These are phyloP conservation scores for Fragilaria crotonensis DNA, from an alignment of 108 stramenopile species.

Conservation along the genomic window DNA sequence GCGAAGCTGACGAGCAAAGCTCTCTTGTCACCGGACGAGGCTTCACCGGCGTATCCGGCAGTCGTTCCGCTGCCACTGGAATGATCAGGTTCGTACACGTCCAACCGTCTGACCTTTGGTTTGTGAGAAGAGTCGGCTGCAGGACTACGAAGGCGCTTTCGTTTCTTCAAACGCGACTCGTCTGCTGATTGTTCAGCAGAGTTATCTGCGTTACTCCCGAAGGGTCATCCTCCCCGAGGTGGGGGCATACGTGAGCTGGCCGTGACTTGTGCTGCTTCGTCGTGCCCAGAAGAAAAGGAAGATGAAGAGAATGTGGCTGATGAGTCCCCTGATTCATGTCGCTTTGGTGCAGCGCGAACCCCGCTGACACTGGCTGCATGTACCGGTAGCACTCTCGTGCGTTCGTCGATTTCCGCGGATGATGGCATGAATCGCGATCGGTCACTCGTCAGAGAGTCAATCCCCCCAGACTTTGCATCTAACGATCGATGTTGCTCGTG, in stretches of 20 bases:
- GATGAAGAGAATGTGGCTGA: background rate
- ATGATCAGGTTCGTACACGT: constrained; percentile 5
- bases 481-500: no score
- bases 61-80: constrained; percentile 32
- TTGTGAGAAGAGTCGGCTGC: background rate
- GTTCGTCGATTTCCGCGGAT: no score
- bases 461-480: no score
- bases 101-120: background rate
- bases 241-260: background rate
- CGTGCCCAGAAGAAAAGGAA: background rate
- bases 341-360: no score
- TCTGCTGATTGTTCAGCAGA: constrained; percentile 1
- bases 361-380: no score
- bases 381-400: no score
- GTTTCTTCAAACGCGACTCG: background rate
- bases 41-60: constrained; percentile 45
- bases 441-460: no score
- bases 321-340: no score
- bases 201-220: background rate
- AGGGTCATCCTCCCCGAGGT: background rate
- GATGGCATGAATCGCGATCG: no score
- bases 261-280: background rate
- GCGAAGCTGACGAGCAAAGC: constrained; percentile 28
- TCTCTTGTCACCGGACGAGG: constrained; percentile 29
- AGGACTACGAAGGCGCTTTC: background rate